Evolutionary conservation across 257 asterid genomes (phyloP).

Genomic region (Gynochthodes officinalis): DNA sequence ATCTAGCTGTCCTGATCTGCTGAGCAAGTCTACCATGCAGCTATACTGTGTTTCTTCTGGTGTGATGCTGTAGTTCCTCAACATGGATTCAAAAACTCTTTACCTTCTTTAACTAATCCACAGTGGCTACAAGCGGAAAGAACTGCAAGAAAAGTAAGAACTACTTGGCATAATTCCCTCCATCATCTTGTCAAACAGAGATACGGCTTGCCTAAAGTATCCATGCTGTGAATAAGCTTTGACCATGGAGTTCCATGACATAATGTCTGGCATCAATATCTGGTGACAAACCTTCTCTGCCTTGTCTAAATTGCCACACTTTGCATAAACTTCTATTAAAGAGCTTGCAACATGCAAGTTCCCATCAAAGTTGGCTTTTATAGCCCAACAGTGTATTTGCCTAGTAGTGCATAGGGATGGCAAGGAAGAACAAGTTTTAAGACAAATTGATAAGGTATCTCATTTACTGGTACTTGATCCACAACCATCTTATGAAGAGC

Average conservation of each 20-base stretch:
- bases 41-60: constrained; percentile 30
- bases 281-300: constrained; percentile 17
- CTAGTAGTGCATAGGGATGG: constrained; percentile 19
- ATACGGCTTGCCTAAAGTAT: constrained; percentile 5
- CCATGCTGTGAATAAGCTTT: constrained; percentile 27
- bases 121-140: constrained; percentile 27
- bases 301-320: constrained; percentile 21
- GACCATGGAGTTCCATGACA: constrained; percentile 24
- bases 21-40: constrained; percentile 31
- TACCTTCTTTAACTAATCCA: constrained; percentile 28
- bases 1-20: constrained; percentile 29
- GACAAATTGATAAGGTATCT: constrained; percentile 18
- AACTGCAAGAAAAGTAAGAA: constrained; percentile 24
- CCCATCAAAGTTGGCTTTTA: constrained; percentile 16
- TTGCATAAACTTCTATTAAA: constrained; percentile 25
- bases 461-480: constrained; percentile 7
- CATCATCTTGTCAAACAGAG: constrained; percentile 21
- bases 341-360: constrained; percentile 29
- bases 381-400: constrained; percentile 25
- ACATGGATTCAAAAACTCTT: constrained; percentile 24
- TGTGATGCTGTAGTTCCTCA: constrained; percentile 4
- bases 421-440: constrained; percentile 19
- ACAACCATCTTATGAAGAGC: constrained; percentile 16
- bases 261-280: constrained; percentile 3
- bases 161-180: constrained; percentile 16